A percentile compares a stretch with the other conserved stretches of the same genome.
Evolutionary conservation across 768 basidiomycete species (phyloP).

Genomic region (Trametes gibbosa): DNA sequence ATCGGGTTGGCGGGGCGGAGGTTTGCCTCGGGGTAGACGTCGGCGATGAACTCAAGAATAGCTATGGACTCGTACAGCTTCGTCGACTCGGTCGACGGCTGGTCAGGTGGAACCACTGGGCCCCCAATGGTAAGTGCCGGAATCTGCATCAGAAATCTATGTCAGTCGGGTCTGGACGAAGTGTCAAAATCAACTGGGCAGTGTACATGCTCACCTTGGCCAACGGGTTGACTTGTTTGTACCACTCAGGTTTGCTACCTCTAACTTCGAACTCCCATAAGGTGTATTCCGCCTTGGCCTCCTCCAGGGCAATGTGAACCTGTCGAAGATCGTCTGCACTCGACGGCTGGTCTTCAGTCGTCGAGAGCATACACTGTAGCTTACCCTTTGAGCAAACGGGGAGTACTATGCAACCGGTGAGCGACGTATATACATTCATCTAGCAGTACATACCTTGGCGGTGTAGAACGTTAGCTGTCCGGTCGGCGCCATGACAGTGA

Average conservation of each 20-base stretch:
- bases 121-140: conserved; percentile 63
- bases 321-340: conserved; percentile 18
- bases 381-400: not conserved
- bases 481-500: not conserved
- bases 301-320: conserved; percentile 63
- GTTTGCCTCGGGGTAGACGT: conserved; percentile 46
- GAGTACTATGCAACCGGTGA: not conserved
- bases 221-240: conserved; percentile 61
- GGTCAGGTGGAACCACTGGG: conserved; percentile 48
- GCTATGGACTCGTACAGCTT: conserved; percentile 64
- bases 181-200: not conserved
- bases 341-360: too few species aligned
- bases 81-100: conserved; percentile 54
- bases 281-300: conserved; percentile 48
- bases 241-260: conserved; percentile 66
- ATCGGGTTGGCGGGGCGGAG: conserved; percentile 57
- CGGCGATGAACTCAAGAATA: conserved; percentile 64
- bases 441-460: not conserved
- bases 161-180: not conserved
- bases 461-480: not conserved
- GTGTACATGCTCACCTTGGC: conserved; percentile 63
- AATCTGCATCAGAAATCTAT: conserved; percentile 33
- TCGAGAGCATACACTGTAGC: not conserved
- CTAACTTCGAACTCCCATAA: conserved; percentile 53
- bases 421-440: not conserved